A percentile compares a stretch with the other conserved stretches of the same genome.
Evolutionary conservation across 2,329 filamentous ascomycete genomes (phyloP).

Genomic region (Xenoacremonium recifei): DNA sequence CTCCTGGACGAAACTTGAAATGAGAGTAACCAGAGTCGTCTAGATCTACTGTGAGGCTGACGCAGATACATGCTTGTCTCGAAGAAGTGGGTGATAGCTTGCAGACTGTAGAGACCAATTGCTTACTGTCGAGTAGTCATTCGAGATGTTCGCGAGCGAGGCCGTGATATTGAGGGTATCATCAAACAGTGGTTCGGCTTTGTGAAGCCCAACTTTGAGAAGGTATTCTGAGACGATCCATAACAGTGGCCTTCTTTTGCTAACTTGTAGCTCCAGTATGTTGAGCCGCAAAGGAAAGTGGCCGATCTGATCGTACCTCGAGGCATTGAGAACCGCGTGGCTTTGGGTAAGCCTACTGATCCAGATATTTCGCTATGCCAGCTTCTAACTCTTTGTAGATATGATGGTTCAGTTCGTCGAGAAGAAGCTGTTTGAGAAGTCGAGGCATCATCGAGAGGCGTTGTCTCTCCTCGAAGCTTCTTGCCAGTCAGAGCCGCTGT

Average conservation of each 20-base stretch:
- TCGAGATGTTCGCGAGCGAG: conserved; percentile 85
- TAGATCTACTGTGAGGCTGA: conserved; percentile 96
- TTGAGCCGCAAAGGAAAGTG: conserved; percentile 86
- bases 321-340: conserved; percentile 91
- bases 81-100: conserved; percentile 63
- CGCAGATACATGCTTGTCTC: conserved; percentile 86
- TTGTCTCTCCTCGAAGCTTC: conserved; percentile 73
- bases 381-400: conserved; percentile 40
- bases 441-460: conserved; percentile 75
- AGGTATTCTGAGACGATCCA: conserved; percentile 48
- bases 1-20: conserved; percentile 5
- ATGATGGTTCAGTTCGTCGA: conserved; percentile 96
- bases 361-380: not conserved
- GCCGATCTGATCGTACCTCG: conserved; percentile 95
- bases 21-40: too few relatives aligned
- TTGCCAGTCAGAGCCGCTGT: conserved; percentile 69
- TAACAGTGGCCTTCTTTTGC: too few relatives aligned
- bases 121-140: conserved; percentile 52
- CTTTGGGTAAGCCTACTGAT: conserved; percentile 61
- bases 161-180: conserved; percentile 88
- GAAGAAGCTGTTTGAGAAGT: conserved; percentile 83
- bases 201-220: conserved; percentile 95
- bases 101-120: not conserved
- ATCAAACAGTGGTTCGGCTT: conserved; percentile 98
- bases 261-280: conserved; percentile 53